phyloP scores from a whole-genome alignment of 805 yeast species.

The Suhomyces xylopsoci region DNA sequence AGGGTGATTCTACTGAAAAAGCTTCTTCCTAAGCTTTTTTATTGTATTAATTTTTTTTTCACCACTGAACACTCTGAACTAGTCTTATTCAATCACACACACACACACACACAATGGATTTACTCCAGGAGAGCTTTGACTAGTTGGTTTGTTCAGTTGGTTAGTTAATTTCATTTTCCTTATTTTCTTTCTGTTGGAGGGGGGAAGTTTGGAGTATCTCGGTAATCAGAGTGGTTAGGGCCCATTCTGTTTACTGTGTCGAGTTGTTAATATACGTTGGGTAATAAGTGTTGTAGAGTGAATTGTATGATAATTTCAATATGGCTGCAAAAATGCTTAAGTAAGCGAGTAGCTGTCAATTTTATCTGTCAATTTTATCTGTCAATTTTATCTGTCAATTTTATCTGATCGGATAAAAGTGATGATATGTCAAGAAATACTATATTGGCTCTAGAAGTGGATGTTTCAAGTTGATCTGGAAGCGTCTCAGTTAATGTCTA shows the following conservation, averaged over 20 bases:
- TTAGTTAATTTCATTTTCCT: neutral
- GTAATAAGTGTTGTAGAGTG: neutral
- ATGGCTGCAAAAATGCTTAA: neutral
- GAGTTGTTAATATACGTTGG: neutral
- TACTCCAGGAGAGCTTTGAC: neutral
- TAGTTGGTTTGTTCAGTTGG: neutral
- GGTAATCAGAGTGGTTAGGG: neutral
- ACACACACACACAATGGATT: conserved; percentile 5
- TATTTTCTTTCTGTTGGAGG: conserved; percentile 3
- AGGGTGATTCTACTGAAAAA: neutral
- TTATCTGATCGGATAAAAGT: too few relatives aligned
- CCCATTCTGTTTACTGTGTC: neutral
- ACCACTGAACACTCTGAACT: neutral
- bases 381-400: too few relatives aligned
- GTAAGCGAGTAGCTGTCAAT: too few relatives aligned
- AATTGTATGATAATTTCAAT: too few relatives aligned
- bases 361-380: too few relatives aligned
- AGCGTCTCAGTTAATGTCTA: too few relatives aligned
- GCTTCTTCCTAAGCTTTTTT: neutral
- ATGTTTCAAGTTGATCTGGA: too few relatives aligned
- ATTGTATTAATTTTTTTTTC: too few relatives aligned
- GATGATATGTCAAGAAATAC: too few relatives aligned
- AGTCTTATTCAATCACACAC: neutral
- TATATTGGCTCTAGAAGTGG: too few relatives aligned
- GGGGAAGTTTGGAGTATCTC: conserved; percentile 5